Conservation (phyloP, 352 stramenopile genomes). For the Globisporangium echinulatum region DNA sequence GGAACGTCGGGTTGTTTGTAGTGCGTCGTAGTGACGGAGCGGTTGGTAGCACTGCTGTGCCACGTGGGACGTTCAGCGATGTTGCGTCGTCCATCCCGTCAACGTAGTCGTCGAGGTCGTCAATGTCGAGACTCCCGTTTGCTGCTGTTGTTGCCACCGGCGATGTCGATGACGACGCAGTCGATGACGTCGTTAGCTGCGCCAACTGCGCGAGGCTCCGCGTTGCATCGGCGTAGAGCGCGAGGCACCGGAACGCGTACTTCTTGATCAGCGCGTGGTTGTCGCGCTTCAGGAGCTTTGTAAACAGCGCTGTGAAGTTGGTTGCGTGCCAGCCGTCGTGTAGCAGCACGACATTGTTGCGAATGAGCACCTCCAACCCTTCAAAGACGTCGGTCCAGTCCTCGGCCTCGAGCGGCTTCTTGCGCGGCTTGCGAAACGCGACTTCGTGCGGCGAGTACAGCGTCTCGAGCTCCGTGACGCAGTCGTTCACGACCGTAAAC, state of each 20-base stretch:
- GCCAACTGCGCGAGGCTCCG: constrained; percentile 63
- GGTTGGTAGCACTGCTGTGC: constrained; percentile 30
- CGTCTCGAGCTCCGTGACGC: constrained; percentile 76
- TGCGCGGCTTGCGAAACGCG: constrained; percentile 72
- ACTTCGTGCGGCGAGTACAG: constrained; percentile 79
- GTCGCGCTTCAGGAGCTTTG: constrained; percentile 78
- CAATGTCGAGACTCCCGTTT: constrained; percentile 17
- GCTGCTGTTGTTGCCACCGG: constrained; percentile 31
- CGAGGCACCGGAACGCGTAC: constrained; percentile 82
- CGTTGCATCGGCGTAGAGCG: constrained; percentile 76
- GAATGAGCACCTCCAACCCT: constrained; percentile 73
- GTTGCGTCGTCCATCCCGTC: background rate
- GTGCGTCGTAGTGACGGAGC: constrained; percentile 21
- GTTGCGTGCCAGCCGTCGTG: constrained; percentile 80
- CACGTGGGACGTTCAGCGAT: constrained; percentile 6
- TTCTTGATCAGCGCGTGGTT: constrained; percentile 89
- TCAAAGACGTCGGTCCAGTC: constrained; percentile 89
- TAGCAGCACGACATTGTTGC: constrained; percentile 59
- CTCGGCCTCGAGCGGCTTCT: constrained; percentile 77
- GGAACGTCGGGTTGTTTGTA: constrained; percentile 35
- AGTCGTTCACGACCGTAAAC: constrained; percentile 76
- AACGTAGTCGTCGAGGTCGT: constrained; percentile 14
- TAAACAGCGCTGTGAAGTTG: constrained; percentile 75
- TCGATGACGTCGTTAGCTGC: constrained; percentile 25
- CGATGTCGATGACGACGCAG: constrained; percentile 34